Base-by-base conservation (phyloP, 768 basidiomycete species). In the Russula abietina region DNA sequence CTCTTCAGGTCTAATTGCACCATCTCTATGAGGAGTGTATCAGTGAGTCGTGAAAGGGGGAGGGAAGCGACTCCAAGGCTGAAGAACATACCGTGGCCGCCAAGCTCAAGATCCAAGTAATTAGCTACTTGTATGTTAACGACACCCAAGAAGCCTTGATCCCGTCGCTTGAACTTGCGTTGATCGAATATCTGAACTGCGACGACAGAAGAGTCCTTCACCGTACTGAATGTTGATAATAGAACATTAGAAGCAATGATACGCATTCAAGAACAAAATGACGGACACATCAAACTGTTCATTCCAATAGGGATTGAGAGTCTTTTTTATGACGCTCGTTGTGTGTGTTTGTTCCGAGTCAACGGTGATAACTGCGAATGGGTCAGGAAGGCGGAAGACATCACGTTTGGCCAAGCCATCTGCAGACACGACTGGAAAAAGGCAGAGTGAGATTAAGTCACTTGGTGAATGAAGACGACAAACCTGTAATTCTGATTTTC, bases 101-200 rank as follows among this genome's bases (percentile, higher is more conserved):
- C 94, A 22, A 95, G 75, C 64, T 96, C 93, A 61, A 98, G 80
- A 75, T 98, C 97, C 49, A 98, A 78, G 26, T 89, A 88, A 75
- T 94, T 91, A 72, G 87, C 84, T 64, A 98, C 92, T 68, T 88
- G 83, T 67, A 98, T 83, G 73, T 99, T 99, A 69, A 98, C 95
- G 16, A 98, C 96, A 39, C 97, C 97, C 58, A 99, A 79, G 75
- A 99, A 99, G 2, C 97, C 97, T 73, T 98, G 97, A 73, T 99
- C 97, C 70, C 89, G 87, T 75, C 91, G 83, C 81, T 99, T 99
- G 80, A 98, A 98, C 77, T 99, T 99, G 74, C 93, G 87, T 75
- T 98, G 96, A 76, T 99, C 97, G 69, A 98, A 98, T 70, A 98
- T 97, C 76, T 99, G 97, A 1, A 98, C 95, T 5, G 93, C 93